Percentiles rank a stretch among this genome's conserved stretches.
Conservation (phyloP, 2,329 filamentous ascomycete species). For the Acrocalymma vagum region DNA sequence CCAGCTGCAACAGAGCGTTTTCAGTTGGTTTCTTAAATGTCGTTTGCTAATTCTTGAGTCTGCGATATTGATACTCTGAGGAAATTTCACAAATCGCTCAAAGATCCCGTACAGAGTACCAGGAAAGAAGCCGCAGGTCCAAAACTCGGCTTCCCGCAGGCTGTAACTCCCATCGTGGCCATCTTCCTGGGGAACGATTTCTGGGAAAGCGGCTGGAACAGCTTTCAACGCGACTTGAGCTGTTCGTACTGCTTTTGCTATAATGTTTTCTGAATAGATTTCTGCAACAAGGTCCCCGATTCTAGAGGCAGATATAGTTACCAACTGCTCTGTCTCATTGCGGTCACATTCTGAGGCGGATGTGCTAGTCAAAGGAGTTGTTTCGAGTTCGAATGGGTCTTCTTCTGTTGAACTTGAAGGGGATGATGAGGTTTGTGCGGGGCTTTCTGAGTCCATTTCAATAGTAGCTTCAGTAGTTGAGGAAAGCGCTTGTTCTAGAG, state of each 20-base stretch:
- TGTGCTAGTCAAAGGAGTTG: conserved; percentile 20
- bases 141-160: conserved; percentile 53
- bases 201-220: conserved; percentile 23
- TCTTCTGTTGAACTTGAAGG: conserved; percentile 10
- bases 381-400: conserved; percentile 3
- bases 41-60: conserved; percentile 6
- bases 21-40: conserved; percentile 16
- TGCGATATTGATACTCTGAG: conserved; percentile 18
- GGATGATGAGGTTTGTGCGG: conserved; percentile 4
- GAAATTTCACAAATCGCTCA: conserved; percentile 41
- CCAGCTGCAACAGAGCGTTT: conserved; percentile 36
- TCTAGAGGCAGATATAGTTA: conserved; percentile 1
- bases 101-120: conserved; percentile 55
- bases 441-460: no score
- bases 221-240: conserved; percentile 18
- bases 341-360: conserved; percentile 15
- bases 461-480: no score
- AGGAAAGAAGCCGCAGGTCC: conserved; percentile 61
- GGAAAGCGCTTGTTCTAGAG: no score
- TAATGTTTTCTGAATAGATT: conserved; percentile 25
- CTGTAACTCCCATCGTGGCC: conserved; percentile 42
- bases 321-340: not conserved
- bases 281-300: conserved; percentile 10
- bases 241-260: conserved; percentile 24
- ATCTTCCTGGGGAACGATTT: conserved; percentile 22